Evolutionary conservation across 306 rosid genomes (phyloP).

Genomic region (Echinosophora koreensis): DNA sequence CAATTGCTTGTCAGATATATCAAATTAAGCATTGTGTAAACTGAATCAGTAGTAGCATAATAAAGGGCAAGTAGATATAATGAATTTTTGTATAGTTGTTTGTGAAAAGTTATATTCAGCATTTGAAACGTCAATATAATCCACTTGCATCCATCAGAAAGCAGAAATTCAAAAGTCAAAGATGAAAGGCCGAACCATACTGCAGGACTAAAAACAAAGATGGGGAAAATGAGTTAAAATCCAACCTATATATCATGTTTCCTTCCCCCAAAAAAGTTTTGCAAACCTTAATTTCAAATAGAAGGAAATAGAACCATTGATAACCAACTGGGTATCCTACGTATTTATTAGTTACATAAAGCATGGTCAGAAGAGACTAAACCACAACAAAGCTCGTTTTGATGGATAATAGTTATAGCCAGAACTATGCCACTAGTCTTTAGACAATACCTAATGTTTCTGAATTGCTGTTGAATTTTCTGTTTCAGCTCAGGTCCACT

Average conservation of each 20-base stretch:
- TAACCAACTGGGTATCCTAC: constrained; percentile 10
- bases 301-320: constrained; percentile 20
- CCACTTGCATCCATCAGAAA: constrained; percentile 33
- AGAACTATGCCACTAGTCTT: constrained; percentile 17
- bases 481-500: constrained; percentile 94
- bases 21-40: background rate
- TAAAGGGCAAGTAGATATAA: constrained; percentile 11
- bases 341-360: constrained; percentile 24
- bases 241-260: background rate
- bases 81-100: background rate
- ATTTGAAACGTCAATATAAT: constrained; percentile 17
- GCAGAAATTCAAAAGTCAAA: background rate
- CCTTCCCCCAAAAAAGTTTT: background rate
- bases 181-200: constrained; percentile 21
- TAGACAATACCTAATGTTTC: constrained; percentile 80
- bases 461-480: constrained; percentile 89
- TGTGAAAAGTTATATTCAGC: constrained; percentile 27
- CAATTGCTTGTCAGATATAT: constrained; percentile 33
- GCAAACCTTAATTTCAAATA: background rate
- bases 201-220: background rate
- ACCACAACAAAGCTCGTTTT: background rate
- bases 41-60: constrained; percentile 18
- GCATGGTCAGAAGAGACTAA: constrained; percentile 8
- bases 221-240: background rate
- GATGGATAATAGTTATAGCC: constrained; percentile 14